Percentiles rank a stretch among this genome's conserved stretches.
Conservation (phyloP, 805 yeast species). For the Pachysolen tannophilus region DNA sequence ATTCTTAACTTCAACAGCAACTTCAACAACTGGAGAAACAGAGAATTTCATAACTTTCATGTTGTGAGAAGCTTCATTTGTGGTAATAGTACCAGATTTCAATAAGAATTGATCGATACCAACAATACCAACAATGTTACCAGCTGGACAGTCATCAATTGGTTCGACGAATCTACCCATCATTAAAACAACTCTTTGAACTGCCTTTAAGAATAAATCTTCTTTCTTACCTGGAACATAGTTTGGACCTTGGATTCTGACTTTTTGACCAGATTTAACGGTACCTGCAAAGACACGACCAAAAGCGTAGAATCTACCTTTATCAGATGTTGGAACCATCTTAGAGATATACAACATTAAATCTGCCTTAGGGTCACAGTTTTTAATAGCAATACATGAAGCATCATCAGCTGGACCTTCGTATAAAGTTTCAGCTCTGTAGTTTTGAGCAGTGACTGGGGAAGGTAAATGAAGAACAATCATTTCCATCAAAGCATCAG, state of each 20-base stretch:
- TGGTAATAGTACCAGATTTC: slow-evolving; percentile 98
- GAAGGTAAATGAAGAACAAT: slow-evolving; percentile 97
- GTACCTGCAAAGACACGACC: slow-evolving; percentile 99
- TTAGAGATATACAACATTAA: slow-evolving; percentile 98
- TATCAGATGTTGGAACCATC: slow-evolving; percentile 99
- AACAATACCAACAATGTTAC: slow-evolving; percentile 99
- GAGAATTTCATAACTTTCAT: slow-evolving; percentile 99
- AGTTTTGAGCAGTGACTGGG: slow-evolving; percentile 97
- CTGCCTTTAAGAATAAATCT: slow-evolving; percentile 92
- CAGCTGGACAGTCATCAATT: slow-evolving; percentile 99
- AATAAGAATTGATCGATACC: slow-evolving; percentile 99
- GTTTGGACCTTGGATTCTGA: slow-evolving; percentile 99
- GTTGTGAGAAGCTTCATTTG: slow-evolving; percentile 96
- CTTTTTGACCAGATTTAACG: slow-evolving; percentile 97
- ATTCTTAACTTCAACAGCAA: slow-evolving; percentile 99
- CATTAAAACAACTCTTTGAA: slow-evolving; percentile 99
- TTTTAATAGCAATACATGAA: slow-evolving; percentile 84
- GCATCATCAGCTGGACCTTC: slow-evolving; percentile 98
- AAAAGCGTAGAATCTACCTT: slow-evolving; percentile 99
- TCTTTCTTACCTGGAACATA: slow-evolving; percentile 98
- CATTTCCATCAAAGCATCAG: slow-evolving; percentile 99
- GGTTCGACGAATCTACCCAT: slow-evolving; percentile 99
- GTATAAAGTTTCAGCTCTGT: slow-evolving; percentile 98
- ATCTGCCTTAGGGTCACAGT: slow-evolving; percentile 98
- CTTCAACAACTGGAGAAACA: slow-evolving; percentile 99